phyloP scores from a whole-genome alignment of 2,329 filamentous ascomycete species.

The Botrytis medusae region DNA sequence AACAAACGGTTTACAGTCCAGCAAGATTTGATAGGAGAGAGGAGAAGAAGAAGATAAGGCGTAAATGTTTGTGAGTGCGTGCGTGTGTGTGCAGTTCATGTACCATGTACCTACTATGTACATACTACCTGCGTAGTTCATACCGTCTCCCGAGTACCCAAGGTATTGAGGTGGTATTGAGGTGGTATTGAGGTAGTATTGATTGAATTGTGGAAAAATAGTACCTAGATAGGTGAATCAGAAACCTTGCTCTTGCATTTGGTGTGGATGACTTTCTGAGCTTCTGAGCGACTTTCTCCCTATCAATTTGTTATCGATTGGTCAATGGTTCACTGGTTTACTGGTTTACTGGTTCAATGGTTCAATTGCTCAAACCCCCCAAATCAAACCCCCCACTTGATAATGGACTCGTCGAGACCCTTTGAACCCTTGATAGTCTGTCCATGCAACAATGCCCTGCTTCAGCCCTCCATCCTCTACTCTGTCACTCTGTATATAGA shows the following conservation, averaged over 20 bases:
- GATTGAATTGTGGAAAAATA: neutral
- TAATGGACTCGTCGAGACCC: neutral
- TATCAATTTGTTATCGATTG: neutral
- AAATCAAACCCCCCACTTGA: neutral
- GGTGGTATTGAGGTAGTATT: neutral
- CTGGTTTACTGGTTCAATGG: neutral
- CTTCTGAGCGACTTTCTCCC: neutral
- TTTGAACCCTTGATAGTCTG: neutral
- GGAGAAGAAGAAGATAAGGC: neutral
- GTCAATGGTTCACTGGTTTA: neutral
- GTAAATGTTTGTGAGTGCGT: neutral
- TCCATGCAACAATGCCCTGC: neutral
- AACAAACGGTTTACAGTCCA: too few species aligned
- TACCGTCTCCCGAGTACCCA: neutral
- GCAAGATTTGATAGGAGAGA: neutral
- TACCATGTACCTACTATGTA: neutral
- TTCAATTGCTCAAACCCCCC: neutral
- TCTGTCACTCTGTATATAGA: neutral
- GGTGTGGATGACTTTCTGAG: neutral
- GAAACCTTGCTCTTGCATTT: constrained; percentile 6
- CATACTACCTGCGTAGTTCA: too few species aligned
- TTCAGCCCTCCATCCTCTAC: neutral
- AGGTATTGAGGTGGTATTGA: neutral
- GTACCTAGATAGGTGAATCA: neutral
- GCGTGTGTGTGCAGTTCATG: neutral